Base-by-base conservation (phyloP, 352 stramenopile genomes). In the Pythium oligandrum region DNA sequence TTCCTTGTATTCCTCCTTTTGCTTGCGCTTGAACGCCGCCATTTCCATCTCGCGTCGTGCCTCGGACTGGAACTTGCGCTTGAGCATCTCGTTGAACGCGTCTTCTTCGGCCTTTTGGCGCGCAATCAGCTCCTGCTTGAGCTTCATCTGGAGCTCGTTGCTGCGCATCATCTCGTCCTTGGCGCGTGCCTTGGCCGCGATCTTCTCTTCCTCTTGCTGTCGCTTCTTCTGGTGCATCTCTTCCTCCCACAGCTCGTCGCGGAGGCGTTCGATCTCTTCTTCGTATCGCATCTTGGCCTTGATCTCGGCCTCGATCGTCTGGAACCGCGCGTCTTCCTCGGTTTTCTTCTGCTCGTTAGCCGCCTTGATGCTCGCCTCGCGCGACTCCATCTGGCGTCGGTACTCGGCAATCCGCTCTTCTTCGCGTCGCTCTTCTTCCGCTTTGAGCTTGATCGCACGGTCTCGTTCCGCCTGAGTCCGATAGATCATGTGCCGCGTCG, bases 171-270 rank as follows among this genome's bases (percentile, higher is more conserved):
- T 83, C 12, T 93, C 72, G 6, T 96, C 87, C 63, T 94, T 85
- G 51, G 80, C 73, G 38, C 70, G 63, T 55, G 83, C 77, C 59
- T 93, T 87, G 48, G 69, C 75, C 4, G 45, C 58, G 1, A 83
- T 56, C 52, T 90, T 83, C 39, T 84, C 71, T 47, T 85, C 70
- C 64, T 96, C 86, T 53, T 93, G 75, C 32, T 77, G 73, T 31
- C 57, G 57, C 37, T 87, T 88, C 66, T 86, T 86, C 53, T 86
- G 71, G 34, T 85, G 70, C 39, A 95, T 61, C 55, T 97, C 90
- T 59, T 97, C 88, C 53, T 96, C 88, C 89, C 89, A 98, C n/a
- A 97, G 69, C 53, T 96, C 77, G 63, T 96, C 84, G 34, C 89
- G 86, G 30, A 97, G 69, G 17, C 59, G 68, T 57, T 93, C 78